phyloP scores from a whole-genome alignment of 148 eudicot species.

The Rhododendron ovatum region DNA sequence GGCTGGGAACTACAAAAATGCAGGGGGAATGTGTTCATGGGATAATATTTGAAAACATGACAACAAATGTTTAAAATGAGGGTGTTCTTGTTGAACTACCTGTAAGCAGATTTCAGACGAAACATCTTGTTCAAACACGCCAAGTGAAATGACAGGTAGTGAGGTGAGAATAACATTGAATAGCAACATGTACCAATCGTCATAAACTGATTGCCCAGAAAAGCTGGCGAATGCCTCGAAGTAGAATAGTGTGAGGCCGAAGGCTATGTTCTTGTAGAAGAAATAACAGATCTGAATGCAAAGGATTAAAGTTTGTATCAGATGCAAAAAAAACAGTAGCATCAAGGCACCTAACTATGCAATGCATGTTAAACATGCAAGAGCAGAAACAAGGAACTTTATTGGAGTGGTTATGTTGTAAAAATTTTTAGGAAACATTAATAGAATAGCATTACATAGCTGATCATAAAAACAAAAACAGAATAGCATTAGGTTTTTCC shows the following conservation, averaged over 20 bases:
- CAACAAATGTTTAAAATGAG: background rate
- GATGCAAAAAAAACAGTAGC: background rate
- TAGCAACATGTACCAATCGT: slow-evolving; percentile 69
- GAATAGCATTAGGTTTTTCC: no score
- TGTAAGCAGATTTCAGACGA: slow-evolving; percentile 66
- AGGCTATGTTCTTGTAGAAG: slow-evolving; percentile 79
- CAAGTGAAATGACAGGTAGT: slow-evolving; percentile 69
- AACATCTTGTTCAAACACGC: slow-evolving; percentile 78
- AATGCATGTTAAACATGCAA: background rate
- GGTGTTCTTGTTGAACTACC: slow-evolving; percentile 20
- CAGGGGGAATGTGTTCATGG: background rate
- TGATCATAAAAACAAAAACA: no score
- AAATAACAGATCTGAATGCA: slow-evolving; percentile 63
- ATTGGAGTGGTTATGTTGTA: no score
- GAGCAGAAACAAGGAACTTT: background rate
- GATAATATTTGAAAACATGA: background rate
- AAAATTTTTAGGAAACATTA: no score
- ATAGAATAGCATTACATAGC: no score
- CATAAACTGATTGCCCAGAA: slow-evolving; percentile 70
- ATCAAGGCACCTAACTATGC: background rate
- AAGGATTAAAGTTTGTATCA: slow-evolving; percentile 10
- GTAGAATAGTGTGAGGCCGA: slow-evolving; percentile 78
- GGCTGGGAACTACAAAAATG: slow-evolving; percentile 59
- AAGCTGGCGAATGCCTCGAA: slow-evolving; percentile 71
- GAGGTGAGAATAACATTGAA: slow-evolving; percentile 43